Evolutionary conservation across 768 basidiomycete species (phyloP).

Genomic region (Filobasidium floriforme): DNA sequence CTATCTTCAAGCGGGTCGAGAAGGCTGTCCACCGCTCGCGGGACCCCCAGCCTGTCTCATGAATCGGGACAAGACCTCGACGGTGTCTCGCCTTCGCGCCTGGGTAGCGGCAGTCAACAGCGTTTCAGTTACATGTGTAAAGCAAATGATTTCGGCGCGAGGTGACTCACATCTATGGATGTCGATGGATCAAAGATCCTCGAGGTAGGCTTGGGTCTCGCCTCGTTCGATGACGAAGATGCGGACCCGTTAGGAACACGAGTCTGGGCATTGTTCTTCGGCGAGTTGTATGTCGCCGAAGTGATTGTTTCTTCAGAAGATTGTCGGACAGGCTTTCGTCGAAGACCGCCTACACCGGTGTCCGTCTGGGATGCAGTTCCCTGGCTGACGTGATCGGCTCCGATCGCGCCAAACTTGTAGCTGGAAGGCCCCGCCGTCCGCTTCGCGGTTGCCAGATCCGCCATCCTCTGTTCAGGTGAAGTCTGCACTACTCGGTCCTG

Average conservation of each 20-base stretch:
- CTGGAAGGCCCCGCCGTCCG: not conserved
- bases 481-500: constrained; percentile 12
- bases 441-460: not conserved
- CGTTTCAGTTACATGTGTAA: not conserved
- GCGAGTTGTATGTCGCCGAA: not conserved
- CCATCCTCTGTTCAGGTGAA: constrained; percentile 1
- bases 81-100: constrained; percentile 14
- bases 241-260: not conserved
- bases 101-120: not conserved
- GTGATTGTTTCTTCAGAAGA: constrained; percentile 7
- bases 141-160: not conserved
- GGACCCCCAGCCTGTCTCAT: constrained; percentile 9
- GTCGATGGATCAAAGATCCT: constrained; percentile 21
- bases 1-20: not conserved
- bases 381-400: too few relatives aligned
- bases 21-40: not conserved
- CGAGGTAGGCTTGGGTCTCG: not conserved
- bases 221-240: not conserved
- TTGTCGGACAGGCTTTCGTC: not conserved
- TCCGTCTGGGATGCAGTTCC: not conserved
- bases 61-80: constrained; percentile 10
- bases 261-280: not conserved
- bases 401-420: not conserved
- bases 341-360: not conserved
- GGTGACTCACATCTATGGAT: constrained; percentile 14